Base-by-base conservation (phyloP, 2,329 filamentous ascomycete species). In the Epichloe scottii region DNA sequence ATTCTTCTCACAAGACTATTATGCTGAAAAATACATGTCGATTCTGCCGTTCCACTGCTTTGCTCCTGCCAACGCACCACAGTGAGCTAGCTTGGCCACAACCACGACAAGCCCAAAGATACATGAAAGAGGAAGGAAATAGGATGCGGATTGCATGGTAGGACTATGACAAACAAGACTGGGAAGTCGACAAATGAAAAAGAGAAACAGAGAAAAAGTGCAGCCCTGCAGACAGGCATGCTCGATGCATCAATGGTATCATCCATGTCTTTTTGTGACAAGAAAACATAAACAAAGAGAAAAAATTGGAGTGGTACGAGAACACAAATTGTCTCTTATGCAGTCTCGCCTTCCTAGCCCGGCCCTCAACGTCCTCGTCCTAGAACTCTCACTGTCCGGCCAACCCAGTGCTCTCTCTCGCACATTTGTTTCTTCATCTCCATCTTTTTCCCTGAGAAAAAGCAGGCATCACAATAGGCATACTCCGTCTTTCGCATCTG, bases 181-280 rank as follows among this genome's bases (percentile, higher is more conserved):
- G 35, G 35, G 4, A n/a, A 53, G 41, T 50, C 48, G 55, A 57
- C 53, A 56, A 55, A 56, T 33, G 52, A 61, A 56, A 55, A 56
- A 33, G 52, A 61, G 42, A 60, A 46, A 52, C 47, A 50, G 55
- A 45, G 41, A 54, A 49, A 50, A 56, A 46, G 43, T 53, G 56
- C 45, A 54, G 54, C 52, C 59, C 55, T 55, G 55, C 55, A 62
- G 57, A 60, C 63, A 62, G 65, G 64, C 62, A 51, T 54, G 50
- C 42, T 64, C 52, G 59, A 65, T 66, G 67, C 63, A 63, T 66
- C 63, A 64, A 63, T 69, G 67, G 67, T 69, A 69, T 69, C 67
- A 67, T 69, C 66, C 66, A 64, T 68, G 60, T 65, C 56, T 62
- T 62, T 59, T 58, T 58, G 57, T 55, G 56, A 59, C 56, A 54